These are phyloP conservation scores for Paradendryphiella salina DNA, from an alignment of 2,329 filamentous ascomycete genomes.

Conservation along the genomic window DNA sequence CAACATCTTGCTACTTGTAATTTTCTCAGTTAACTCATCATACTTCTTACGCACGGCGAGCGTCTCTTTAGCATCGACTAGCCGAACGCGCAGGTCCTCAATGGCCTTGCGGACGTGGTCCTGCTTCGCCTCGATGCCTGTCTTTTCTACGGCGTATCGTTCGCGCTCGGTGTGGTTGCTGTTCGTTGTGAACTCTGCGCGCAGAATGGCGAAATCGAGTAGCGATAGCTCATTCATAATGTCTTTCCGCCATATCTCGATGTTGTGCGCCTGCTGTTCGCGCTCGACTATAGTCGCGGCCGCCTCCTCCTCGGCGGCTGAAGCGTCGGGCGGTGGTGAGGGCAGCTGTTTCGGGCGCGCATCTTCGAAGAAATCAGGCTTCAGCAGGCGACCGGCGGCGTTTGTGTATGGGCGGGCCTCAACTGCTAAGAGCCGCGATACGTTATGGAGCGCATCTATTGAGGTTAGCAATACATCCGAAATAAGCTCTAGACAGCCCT, in stretches of 20 bases:
- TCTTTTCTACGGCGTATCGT: constrained; percentile 79
- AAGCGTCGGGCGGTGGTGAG: constrained; percentile 68
- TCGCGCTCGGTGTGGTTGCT: constrained; percentile 83
- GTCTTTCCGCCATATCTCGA: constrained; percentile 77
- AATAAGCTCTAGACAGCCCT: neutral
- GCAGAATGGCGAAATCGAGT: constrained; percentile 82
- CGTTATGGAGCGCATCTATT: constrained; percentile 78
- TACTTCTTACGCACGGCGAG: constrained; percentile 81
- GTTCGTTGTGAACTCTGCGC: constrained; percentile 82
- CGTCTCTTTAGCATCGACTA: constrained; percentile 67
- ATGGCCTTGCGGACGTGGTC: constrained; percentile 78
- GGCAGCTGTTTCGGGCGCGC: constrained; percentile 60
- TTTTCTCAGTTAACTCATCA: constrained; percentile 84
- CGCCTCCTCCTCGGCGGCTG: constrained; percentile 52
- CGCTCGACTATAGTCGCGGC: constrained; percentile 51
- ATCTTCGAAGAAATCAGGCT: constrained; percentile 66
- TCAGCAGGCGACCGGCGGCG: constrained; percentile 77
- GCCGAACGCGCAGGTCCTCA: constrained; percentile 68
- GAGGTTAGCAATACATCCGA: constrained; percentile 16
- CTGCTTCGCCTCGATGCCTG: constrained; percentile 76
- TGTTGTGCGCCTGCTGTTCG: constrained; percentile 58
- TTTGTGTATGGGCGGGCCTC: constrained; percentile 93
- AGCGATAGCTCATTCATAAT: constrained; percentile 84
- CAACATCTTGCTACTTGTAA: constrained; percentile 77
- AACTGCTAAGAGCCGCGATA: constrained; percentile 77